These are phyloP conservation scores for Tetrahymena elliotti DNA, from an alignment of 73 alveolate species.

Conservation along the genomic window DNA sequence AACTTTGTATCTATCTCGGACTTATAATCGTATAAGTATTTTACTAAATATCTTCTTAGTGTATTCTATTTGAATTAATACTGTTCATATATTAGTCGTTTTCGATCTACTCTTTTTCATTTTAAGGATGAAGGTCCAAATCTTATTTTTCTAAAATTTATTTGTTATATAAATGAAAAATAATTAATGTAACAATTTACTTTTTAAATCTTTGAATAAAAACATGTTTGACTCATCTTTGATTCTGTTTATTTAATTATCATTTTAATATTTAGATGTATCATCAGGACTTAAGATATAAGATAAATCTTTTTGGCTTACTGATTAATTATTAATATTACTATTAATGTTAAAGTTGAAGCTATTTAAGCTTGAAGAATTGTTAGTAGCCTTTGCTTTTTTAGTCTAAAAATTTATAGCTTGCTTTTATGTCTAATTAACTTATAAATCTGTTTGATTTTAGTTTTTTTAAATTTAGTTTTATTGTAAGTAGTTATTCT, in stretches of 20 bases:
- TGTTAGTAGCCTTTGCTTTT: background rate
- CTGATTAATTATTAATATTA: background rate
- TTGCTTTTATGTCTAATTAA: too few species aligned
- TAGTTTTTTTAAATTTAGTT: too few species aligned
- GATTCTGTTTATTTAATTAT: background rate
- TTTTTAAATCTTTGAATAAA: background rate
- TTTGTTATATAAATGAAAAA: too few species aligned
- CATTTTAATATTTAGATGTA: background rate
- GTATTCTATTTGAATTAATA: background rate
- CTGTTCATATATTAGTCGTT: background rate
- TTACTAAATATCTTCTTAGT: background rate
- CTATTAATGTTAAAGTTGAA: background rate
- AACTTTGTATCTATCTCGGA: background rate
- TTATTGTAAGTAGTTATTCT: background rate
- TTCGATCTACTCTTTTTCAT: background rate
- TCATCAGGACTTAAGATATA: background rate
- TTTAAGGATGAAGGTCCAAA: background rate
- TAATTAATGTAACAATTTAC: too few species aligned
- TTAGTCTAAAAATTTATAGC: background rate
- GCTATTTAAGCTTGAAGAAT: background rate
- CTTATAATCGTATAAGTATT: background rate
- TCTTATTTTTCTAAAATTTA: background rate
- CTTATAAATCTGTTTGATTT: too few species aligned
- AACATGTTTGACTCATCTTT: background rate
- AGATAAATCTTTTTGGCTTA: background rate